These are phyloP conservation scores for Macadamia tetraphylla DNA, from an alignment of 164 flowering plant genomes.

Conservation along the genomic window DNA sequence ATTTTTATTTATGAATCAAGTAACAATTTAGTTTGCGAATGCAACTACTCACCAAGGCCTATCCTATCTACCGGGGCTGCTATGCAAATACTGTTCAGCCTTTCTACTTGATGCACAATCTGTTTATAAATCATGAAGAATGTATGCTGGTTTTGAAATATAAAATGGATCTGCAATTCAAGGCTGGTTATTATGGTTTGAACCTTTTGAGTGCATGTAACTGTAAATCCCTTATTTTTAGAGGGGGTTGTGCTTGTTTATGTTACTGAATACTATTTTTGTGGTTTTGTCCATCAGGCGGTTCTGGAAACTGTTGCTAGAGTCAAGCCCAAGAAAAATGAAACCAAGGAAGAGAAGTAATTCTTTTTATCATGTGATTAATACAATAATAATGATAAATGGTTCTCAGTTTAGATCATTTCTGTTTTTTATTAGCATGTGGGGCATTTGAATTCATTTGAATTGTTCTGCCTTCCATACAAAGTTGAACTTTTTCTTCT, in stretches of 20 bases:
- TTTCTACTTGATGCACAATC: neutral
- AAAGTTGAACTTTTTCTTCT: slow-evolving; percentile 6
- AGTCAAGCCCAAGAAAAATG: slow-evolving; percentile 89
- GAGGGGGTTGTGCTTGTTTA: neutral
- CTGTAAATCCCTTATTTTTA: too few relatives aligned
- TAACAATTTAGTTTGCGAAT: too few relatives aligned
- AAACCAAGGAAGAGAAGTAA: slow-evolving; percentile 86
- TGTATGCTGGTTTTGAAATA: neutral
- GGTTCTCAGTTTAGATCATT: neutral
- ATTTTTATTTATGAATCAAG: too few relatives aligned
- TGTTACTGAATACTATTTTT: neutral
- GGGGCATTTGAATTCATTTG: neutral
- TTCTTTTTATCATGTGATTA: slow-evolving; percentile 14
- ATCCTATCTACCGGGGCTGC: too few relatives aligned
- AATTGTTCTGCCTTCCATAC: neutral
- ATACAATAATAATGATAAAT: neutral
- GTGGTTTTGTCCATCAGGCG: slow-evolving; percentile 52
- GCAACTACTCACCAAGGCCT: too few relatives aligned
- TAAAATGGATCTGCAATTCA: slow-evolving; percentile 4
- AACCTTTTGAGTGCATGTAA: too few relatives aligned
- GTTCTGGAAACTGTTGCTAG: slow-evolving; percentile 94
- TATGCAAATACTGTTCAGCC: too few relatives aligned
- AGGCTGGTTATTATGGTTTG: neutral
- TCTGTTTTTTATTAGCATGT: neutral
- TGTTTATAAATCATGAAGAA: neutral